A percentile compares a stretch with the other conserved stretches of the same genome.
These are phyloP conservation scores for Luffa acutangula DNA, from an alignment of 306 rosid species.

Conservation along the genomic window DNA sequence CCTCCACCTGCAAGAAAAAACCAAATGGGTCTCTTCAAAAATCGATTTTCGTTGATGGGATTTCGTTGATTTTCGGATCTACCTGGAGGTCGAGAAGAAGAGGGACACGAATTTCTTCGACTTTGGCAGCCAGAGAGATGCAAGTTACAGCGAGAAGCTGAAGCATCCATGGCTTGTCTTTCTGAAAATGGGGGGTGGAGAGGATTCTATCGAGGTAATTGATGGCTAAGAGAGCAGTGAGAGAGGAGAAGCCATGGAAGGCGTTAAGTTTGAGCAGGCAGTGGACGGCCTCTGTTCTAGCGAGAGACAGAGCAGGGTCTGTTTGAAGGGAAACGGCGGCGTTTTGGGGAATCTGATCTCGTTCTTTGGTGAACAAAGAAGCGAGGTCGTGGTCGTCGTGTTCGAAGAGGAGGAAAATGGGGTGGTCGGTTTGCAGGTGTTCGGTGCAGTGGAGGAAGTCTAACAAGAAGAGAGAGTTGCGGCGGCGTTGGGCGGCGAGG, in stretches of 20 bases:
- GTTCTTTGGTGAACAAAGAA: conserved; percentile 5
- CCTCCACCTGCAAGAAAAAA: conserved; percentile 44
- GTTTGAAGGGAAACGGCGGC: not conserved
- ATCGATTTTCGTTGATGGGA: not conserved
- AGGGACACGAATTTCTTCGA: conserved; percentile 87
- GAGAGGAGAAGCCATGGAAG: conserved; percentile 61
- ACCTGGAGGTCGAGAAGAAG: conserved; percentile 92
- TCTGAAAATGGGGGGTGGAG: conserved; percentile 46
- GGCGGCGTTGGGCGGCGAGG: not conserved
- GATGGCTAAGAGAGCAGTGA: conserved; percentile 73
- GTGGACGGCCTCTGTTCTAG: conserved; percentile 51
- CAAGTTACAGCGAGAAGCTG: conserved; percentile 87
- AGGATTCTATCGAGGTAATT: conserved; percentile 68
- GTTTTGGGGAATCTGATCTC: not conserved
- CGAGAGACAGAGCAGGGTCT: conserved; percentile 4
- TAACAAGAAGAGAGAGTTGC: not conserved
- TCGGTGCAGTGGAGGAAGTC: conserved; percentile 7
- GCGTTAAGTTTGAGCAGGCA: conserved; percentile 80
- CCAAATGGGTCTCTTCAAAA: not conserved
- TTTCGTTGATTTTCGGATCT: not conserved
- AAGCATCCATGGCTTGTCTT: conserved; percentile 80
- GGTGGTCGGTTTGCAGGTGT: not conserved
- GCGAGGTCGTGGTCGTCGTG: conserved; percentile 5
- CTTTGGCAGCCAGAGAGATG: conserved; percentile 89
- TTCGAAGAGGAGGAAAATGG: not conserved